A percentile compares a stretch with the other conserved stretches of the same genome.
phyloP scores from a whole-genome alignment of 2,329 filamentous ascomycete genomes.

The Aspergillus aculeatinus region DNA sequence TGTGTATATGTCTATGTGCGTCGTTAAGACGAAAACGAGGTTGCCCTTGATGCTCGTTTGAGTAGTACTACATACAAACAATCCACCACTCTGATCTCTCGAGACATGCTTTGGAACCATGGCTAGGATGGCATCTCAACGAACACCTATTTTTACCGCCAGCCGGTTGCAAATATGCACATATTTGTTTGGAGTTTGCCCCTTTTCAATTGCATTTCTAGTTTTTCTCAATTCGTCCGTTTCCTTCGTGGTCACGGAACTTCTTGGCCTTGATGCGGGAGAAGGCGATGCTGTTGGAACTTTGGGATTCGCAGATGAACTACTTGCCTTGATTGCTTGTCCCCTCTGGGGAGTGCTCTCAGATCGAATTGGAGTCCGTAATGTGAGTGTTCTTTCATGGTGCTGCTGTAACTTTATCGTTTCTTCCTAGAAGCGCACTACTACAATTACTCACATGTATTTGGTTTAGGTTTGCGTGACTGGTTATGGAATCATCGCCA shows the following conservation, averaged over 20 bases:
- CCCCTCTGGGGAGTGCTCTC: slow-evolving; percentile 52
- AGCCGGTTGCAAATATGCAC: slow-evolving; percentile 56
- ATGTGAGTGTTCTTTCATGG: slow-evolving; percentile 35
- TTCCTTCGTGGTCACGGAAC: slow-evolving; percentile 64
- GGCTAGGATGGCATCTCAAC: slow-evolving; percentile 28
- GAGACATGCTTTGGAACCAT: background rate
- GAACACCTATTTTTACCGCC: slow-evolving; percentile 52
- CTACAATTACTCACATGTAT: background rate
- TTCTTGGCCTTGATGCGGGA: slow-evolving; percentile 55
- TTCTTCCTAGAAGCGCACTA: background rate
- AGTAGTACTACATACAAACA: background rate
- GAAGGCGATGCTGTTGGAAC: slow-evolving; percentile 62
- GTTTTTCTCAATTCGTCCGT: slow-evolving; percentile 66
- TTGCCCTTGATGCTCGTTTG: background rate
- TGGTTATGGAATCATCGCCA: slow-evolving; percentile 78
- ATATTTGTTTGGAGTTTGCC: slow-evolving; percentile 62
- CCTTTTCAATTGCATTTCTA: slow-evolving; percentile 65
- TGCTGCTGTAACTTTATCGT: background rate
- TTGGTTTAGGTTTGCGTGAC: slow-evolving; percentile 57
- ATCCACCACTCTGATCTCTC: background rate
- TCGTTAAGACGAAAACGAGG: background rate
- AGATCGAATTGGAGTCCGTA: slow-evolving; percentile 49
- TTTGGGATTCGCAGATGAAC: slow-evolving; percentile 51
- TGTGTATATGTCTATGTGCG: too few relatives aligned
- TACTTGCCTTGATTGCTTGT: slow-evolving; percentile 50